Evolutionary conservation across 345 rosid genomes (phyloP), one percentile per base, ranked within the genome.

Genomic region (Sapria himalayana): DNA sequence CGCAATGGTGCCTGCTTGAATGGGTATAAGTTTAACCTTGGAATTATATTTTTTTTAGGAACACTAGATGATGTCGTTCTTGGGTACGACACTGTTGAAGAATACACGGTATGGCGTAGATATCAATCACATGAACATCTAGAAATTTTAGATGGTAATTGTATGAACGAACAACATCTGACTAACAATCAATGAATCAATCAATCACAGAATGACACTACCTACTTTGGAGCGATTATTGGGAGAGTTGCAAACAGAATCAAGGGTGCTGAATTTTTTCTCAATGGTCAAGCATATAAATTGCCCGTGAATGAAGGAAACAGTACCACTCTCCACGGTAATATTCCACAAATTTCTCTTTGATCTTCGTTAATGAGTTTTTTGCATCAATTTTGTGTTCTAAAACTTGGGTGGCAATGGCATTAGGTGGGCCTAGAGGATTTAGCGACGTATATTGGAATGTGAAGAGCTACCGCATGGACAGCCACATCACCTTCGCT

Each of bases 281-380:
- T 82, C 25, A 57, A 82, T 37, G 95, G 93, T 24, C 48, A 45
- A 37, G 58, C 20, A 13, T 82, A 79, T 49, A 72, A 74, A 49
- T 62, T 82, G 11, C 52, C 41, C 45, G 69, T 79, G 40, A 89
- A 89, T 42, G 93, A 74, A 19, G 93, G 86, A 32, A 69, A 72
- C 41, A 89, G 82, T n/a, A n/a, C n/a, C 68, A 74, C 52, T 51
- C 84, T 89, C 50, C 98, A 89, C 49, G 98, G 96, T 75, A 65
- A n/a, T n/a, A n/a, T n/a, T n/a, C n/a, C n/a, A n/a, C n/a, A n/a
- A n/a, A n/a, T n/a, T n/a, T 22, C 7, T 9, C 13, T 9, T 8
- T 21, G 4, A 15, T 16, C 1, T 5, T 22, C 48, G 8, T 8
- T 22, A 0, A 34, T 17, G n/a, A n/a, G 2, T 37, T 29, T 31